phyloP scores from a whole-genome alignment of 768 basidiomycete genomes.

The Termitomyces sp. region DNA sequence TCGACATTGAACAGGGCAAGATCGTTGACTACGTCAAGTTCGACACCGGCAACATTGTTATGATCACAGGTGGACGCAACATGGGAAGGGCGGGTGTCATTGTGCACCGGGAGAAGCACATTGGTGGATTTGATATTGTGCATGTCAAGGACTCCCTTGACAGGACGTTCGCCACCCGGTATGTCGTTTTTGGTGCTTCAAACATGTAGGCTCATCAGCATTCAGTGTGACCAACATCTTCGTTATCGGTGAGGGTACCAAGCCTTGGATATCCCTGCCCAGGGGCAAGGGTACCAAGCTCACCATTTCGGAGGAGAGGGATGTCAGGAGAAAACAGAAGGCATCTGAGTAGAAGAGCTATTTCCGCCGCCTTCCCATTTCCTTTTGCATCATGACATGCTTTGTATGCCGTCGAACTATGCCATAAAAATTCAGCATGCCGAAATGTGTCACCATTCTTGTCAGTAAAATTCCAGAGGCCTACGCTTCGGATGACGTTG shows the following conservation, averaged over 20 bases:
- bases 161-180: constrained; percentile 97
- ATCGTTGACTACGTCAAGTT: constrained; percentile 92
- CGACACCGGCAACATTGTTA: constrained; percentile 95
- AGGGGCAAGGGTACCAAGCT: constrained; percentile 98
- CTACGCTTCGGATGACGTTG: background rate
- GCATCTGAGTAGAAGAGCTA: constrained; percentile 59
- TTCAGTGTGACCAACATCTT: constrained; percentile 93
- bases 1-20: constrained; percentile 92
- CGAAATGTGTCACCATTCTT: background rate
- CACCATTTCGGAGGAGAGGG: constrained; percentile 95
- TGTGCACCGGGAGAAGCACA: constrained; percentile 94
- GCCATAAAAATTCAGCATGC: constrained; percentile 17
- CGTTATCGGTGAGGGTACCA: constrained; percentile 92
- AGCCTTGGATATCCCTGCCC: constrained; percentile 96
- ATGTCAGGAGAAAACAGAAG: constrained; percentile 80
- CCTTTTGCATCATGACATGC: constrained; percentile 32
- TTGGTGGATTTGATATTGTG: constrained; percentile 98
- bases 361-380: constrained; percentile 14
- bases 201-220: background rate
- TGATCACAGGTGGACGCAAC: constrained; percentile 99
- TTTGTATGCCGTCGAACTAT: constrained; percentile 37
- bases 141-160: constrained; percentile 96
- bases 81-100: constrained; percentile 98
- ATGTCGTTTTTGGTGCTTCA: constrained; percentile 23
- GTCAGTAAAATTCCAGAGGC: background rate